Evolutionary conservation across 805 yeast species (phyloP), one percentile per base, ranked within the genome.

Genomic region (Suhomyces tanzawaensis): DNA sequence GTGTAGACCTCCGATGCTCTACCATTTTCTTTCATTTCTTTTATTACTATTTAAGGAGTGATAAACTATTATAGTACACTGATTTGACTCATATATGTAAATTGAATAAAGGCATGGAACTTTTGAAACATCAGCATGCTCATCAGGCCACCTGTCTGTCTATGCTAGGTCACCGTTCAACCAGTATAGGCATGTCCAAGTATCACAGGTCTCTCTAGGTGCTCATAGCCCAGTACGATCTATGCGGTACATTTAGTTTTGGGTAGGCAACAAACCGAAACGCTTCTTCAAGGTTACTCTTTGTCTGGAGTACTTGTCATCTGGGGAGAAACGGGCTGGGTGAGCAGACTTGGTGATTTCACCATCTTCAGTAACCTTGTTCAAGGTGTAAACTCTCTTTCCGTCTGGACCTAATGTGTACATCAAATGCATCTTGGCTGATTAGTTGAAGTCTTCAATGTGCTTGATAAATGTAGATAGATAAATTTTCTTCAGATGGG

Each of bases 281-380:
- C 99, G 84, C 77, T 88, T 93, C 82, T 93, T 93, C 62, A 93
- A 77, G 41, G 98, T 91, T 36, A 93, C 96, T 79, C 99, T 87
- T 71, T 93, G 98, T 76, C 97, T 85, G 33, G 99, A 93, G 75
- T 88, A 91, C 72, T 93, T 93, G 79, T 93, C 99, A 65, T 93
- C 99, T 53, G 99, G 99, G 23, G 99, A 93, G 68, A 93, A 93
- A 71, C 99, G 84, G 37, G 99, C 99, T 46, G 99, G 99, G 68
- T 93, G 99, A 29, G 99, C 99, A 51, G 96, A 85, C 74, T 89
- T 88, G 61, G 99, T 95, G 73, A 91, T 89, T 65, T 89, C 96
- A 46, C 99, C 98, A 6, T 73, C 68, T 45, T 75, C 89, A 40
- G 95, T 82, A 53, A 61, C 49, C 73, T 93, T 93, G 66, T 86